Percentiles rank a stretch among this genome's conserved stretches.
These are phyloP conservation scores for Scheffersomyces lignicola DNA, from an alignment of 1,139 yeast species.

Conservation along the genomic window DNA sequence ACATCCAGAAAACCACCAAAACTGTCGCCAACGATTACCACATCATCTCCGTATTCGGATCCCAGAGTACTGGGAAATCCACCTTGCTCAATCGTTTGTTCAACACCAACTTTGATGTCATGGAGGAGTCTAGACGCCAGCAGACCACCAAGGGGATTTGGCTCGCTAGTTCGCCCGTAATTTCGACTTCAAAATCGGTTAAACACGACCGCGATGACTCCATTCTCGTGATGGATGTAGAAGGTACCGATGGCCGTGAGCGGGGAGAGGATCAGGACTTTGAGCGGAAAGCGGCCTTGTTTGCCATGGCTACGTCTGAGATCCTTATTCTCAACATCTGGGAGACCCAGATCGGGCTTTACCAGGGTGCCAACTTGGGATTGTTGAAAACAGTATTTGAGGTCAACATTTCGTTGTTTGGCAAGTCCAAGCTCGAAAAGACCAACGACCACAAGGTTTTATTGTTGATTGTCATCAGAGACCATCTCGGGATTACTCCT, in stretches of 20 bases:
- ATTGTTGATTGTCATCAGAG: conserved; percentile 85
- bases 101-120: conserved; percentile 85
- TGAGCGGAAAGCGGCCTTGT: conserved; percentile 92
- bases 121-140: conserved; percentile 80
- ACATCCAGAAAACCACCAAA: conserved; percentile 36
- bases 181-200: conserved; percentile 25
- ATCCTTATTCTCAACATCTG: conserved; percentile 88
- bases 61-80: conserved; percentile 95
- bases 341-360: conserved; percentile 96
- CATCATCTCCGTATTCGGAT: conserved; percentile 92
- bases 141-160: conserved; percentile 96
- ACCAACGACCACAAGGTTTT: conserved; percentile 62
- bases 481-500: conserved; percentile 88
- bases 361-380: conserved; percentile 98
- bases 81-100: conserved; percentile 83
- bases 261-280: conserved; percentile 98
- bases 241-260: conserved; percentile 97
- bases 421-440: conserved; percentile 33
- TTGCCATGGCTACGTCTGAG: conserved; percentile 91
- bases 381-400: conserved; percentile 92
- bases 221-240: conserved; percentile 91
- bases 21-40: conserved; percentile 74
- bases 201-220: conserved; percentile 23
- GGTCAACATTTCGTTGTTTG: conserved; percentile 84
- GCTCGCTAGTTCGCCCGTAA: conserved; percentile 67